These are phyloP conservation scores for Hippophae gyantsensis DNA, from an alignment of 306 rosid genomes.

Conservation along the genomic window DNA sequence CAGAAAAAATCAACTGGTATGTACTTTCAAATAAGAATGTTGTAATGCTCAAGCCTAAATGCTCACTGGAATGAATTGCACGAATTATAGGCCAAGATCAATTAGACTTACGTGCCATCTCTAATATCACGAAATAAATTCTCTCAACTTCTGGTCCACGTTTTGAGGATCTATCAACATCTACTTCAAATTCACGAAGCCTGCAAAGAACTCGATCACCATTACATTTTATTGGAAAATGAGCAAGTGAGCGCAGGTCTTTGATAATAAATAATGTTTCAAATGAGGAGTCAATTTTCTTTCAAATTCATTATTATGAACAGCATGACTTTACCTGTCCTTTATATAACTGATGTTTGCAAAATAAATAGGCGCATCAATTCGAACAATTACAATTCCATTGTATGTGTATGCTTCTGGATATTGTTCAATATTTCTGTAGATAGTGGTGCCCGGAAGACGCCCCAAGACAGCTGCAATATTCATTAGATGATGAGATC, in stretches of 20 bases:
- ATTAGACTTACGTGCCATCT: slow-evolving; percentile 86
- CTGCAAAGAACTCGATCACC: slow-evolving; percentile 34
- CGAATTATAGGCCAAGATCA: slow-evolving; percentile 3
- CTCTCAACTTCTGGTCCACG: slow-evolving; percentile 93
- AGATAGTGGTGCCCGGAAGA: slow-evolving; percentile 94
- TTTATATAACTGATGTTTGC: slow-evolving; percentile 83
- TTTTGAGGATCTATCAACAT: slow-evolving; percentile 49
- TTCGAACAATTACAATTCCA: slow-evolving; percentile 89
- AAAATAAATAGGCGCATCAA: slow-evolving; percentile 93
- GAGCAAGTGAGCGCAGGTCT: slow-evolving; percentile 9
- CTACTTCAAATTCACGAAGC: slow-evolving; percentile 84
- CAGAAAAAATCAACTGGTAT: no score
- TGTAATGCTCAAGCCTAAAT: background rate
- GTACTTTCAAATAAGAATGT: no score
- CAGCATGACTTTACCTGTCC: slow-evolving; percentile 54
- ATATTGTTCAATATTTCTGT: slow-evolving; percentile 77
- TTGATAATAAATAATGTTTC: background rate
- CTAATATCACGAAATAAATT: slow-evolving; percentile 77
- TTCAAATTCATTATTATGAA: background rate
- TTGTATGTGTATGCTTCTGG: slow-evolving; percentile 92
- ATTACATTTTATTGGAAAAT: slow-evolving; percentile 9
- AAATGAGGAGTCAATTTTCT: slow-evolving; percentile 3
- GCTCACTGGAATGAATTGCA: background rate
- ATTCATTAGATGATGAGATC: slow-evolving; percentile 20
- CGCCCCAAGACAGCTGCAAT: slow-evolving; percentile 95